Percentiles rank a stretch among this genome's conserved stretches.
Conservation (phyloP, 129 eudicot species). For the Deinandra increscens region DNA sequence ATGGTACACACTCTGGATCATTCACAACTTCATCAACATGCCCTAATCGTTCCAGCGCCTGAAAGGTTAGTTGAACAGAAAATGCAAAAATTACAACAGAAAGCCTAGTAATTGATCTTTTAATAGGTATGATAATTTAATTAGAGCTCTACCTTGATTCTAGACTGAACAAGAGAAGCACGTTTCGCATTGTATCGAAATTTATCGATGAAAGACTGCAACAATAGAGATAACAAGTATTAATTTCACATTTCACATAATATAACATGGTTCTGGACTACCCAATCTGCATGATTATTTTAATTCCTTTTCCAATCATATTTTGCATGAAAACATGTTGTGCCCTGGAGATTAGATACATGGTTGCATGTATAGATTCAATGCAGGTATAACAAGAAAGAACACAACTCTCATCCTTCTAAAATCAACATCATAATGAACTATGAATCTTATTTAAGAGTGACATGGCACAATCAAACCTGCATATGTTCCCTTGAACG, state of each 20-base stretch:
- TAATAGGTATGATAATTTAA: constrained; percentile 14
- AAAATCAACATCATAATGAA: constrained; percentile 14
- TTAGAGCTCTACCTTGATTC: constrained; percentile 71
- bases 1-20: constrained; percentile 84
- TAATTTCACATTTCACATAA: constrained; percentile 6
- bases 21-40: constrained; percentile 84
- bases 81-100: not conserved
- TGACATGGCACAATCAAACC: constrained; percentile 44
- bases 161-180: constrained; percentile 98
- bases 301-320: not conserved
- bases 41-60: constrained; percentile 96
- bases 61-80: constrained; percentile 21
- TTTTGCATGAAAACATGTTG: not conserved
- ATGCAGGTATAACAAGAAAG: constrained; percentile 13
- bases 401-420: constrained; percentile 9
- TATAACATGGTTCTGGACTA: not conserved
- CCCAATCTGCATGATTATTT: not conserved
- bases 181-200: constrained; percentile 99
- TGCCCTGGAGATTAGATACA: not conserved
- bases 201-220: constrained; percentile 93
- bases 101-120: not conserved
- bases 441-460: not conserved
- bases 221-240: constrained; percentile 23
- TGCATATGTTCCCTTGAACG: constrained; percentile 94
- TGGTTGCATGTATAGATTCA: constrained; percentile 3